phyloP scores from a whole-genome alignment of 495 filamentous ascomycete genomes.

The Penicillium ochrochloron region DNA sequence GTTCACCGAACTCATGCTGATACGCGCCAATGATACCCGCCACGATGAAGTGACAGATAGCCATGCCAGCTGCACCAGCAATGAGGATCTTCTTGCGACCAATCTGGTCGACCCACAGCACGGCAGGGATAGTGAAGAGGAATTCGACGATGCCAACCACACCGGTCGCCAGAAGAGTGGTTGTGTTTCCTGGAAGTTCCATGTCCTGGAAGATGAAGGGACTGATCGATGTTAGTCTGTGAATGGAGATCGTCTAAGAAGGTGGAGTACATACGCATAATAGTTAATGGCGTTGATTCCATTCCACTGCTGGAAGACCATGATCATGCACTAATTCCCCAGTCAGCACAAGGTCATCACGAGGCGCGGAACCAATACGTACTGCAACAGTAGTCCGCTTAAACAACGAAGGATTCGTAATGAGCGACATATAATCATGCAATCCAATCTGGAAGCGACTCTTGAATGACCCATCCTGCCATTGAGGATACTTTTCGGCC shows the following conservation, averaged over 20 bases:
- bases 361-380: not conserved
- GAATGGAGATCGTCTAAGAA: not conserved
- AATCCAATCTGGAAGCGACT: not conserved
- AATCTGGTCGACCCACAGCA: not conserved
- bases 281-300: constrained; percentile 53
- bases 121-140: not conserved
- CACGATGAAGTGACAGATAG: not conserved
- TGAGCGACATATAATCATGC: constrained; percentile 7
- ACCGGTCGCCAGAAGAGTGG: not conserved
- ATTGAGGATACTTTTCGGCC: constrained; percentile 3
- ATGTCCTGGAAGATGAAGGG: not conserved
- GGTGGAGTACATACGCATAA: constrained; percentile 32
- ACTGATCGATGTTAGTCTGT: not conserved
- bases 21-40: not conserved
- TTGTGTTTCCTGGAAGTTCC: not conserved
- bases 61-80: not conserved
- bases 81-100: not conserved
- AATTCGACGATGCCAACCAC: not conserved
- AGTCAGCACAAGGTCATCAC: constrained; percentile 14
- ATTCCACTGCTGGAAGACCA: constrained; percentile 65
- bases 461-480: constrained; percentile 3
- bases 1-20: not conserved
- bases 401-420: constrained; percentile 13
- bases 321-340: constrained; percentile 34
- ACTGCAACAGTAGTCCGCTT: constrained; percentile 9